phyloP scores from a whole-genome alignment of 139 green algal genomes.

The Medakamo hakoo region DNA sequence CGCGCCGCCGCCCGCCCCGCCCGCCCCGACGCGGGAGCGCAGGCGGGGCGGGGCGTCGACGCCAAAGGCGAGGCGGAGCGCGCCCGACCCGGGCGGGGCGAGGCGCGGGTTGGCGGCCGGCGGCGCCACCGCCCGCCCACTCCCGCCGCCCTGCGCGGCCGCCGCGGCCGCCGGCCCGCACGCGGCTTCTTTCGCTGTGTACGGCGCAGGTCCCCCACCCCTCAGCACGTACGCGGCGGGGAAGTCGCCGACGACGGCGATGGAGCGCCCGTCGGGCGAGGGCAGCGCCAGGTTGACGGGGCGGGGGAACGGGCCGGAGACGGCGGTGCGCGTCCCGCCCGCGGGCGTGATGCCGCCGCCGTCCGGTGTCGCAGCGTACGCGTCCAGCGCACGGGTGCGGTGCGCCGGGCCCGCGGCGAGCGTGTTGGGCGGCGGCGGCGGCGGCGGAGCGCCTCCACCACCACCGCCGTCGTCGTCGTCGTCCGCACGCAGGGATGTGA shows the following conservation, averaged over 20 bases:
- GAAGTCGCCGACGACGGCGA: slow-evolving; percentile 10
- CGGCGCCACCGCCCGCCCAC: too few relatives aligned
- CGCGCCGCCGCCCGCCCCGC: too few relatives aligned
- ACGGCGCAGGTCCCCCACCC: slow-evolving; percentile 1
- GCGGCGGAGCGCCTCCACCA: neutral
- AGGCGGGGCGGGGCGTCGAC: too few relatives aligned
- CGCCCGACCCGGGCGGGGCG: neutral
- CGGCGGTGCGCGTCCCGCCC: neutral
- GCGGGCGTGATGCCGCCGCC: neutral
- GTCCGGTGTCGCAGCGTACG: neutral
- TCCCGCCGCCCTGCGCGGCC: neutral
- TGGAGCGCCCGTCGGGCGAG: slow-evolving; percentile 13
- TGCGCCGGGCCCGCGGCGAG: neutral
- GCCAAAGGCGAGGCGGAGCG: neutral
- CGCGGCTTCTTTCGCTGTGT: too few relatives aligned
- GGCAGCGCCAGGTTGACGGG: slow-evolving; percentile 13
- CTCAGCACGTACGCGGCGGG: slow-evolving; percentile 1
- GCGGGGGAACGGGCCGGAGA: slow-evolving; percentile 6
- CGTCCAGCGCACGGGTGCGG: neutral
- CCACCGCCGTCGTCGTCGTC: too few relatives aligned
- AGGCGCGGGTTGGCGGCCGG: too few relatives aligned
- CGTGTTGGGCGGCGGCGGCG: neutral
- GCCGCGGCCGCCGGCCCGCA: neutral
- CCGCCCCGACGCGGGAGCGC: too few relatives aligned
- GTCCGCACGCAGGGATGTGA: too few relatives aligned